Evolutionary conservation across 352 stramenopile genomes (phyloP), one percentile per base, ranked within the genome.

Genomic region (Thalassiosira pacifica): DNA sequence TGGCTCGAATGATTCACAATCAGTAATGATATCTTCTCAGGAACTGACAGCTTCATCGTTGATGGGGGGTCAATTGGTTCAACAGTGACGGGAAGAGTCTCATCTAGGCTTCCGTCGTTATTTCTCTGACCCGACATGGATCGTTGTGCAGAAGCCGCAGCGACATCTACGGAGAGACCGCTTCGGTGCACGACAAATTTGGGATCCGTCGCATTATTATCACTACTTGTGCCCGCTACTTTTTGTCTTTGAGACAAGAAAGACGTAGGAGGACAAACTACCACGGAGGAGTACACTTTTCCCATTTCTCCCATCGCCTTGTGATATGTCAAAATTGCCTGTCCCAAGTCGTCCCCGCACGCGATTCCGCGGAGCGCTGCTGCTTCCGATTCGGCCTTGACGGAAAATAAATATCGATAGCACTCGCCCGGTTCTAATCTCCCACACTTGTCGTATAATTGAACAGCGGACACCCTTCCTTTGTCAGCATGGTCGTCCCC

Each of bases 261-360:
- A 22, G 75, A 45, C 48, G 69, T 87, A 16, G 75, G 70, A 19
- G 91, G 91, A 82, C 87, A 92, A 19, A 90, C 55, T 31, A 92
- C 79, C 24, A 79, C 63, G 2, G 79, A 72, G 9, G 90, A 93
- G 32, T 85, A 77, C 31, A 92, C 80, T 18, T 82, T 64, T 48
- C 91, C 91, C 22, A 82, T 68, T 78, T 95, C 91, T 53, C 91
- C 91, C 87, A 93, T 93, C 11, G 85, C 66, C 80, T 94, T 94
- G 31, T 85, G 48, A 88, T 91, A 95, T 10, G 76, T 89, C 19
- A 95, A 79, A 11, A 91, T 45, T 16, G 87, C 88, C 69, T 85
- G 83, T 31, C 91, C 91, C 2, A 95, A 68, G 59, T 91, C 76
- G 81, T 95, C 91, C 18, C 88, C 89, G 34, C 78, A 91, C 27